Evolutionary conservation across 352 stramenopile genomes (phyloP), one percentile per base, ranked within the genome.

Genomic region (Elongisporangium undulatum): DNA sequence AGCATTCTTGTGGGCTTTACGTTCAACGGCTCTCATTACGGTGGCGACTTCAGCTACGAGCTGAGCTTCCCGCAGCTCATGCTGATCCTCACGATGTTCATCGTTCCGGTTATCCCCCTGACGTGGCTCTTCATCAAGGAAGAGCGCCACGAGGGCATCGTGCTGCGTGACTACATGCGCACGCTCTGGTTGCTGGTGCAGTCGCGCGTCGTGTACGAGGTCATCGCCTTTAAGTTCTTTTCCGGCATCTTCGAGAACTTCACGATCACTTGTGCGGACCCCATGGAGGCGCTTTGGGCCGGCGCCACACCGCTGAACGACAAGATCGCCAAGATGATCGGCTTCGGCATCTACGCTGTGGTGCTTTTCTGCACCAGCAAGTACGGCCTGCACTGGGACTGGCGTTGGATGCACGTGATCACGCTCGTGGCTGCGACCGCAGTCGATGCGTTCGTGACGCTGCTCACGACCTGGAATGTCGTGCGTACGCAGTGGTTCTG

Each of bases 1-100:
- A 50, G 71, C 15, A n/a, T 75, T 1, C 49, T 81, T 0, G 68
- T 64, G 7, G 74, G 68, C 29, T 76, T 86, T 57, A 59, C 38
- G 49, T 69, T 86, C 24, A 86, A 86, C 62, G 68, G 68, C 7
- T 51, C 73, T 2, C 22, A 74, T 2, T 86, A 86, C 62, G 71
- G 71, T 22, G 76, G 76, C 6, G 49, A 51, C 23, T 75, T 72
- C 29, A 26, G 51, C 24, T 74, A 66, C 41, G 24, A 50, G 21
- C 49, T 72, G 34, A 55, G 41, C 9, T 67, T 72, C 34, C 34
- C 56, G 0, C 26, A 26, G 9, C 22, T 62, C 15, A 66, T 62
- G 58, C 34, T 64, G 45, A 58, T 66, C 20, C 51, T 68, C 21
- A 55, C 41, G 15, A 56, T 50, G 1, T 64, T 57, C 29, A 61